Evolutionary conservation across 768 basidiomycete species (phyloP).

Genomic region (Phanerodontia chrysosporium): DNA sequence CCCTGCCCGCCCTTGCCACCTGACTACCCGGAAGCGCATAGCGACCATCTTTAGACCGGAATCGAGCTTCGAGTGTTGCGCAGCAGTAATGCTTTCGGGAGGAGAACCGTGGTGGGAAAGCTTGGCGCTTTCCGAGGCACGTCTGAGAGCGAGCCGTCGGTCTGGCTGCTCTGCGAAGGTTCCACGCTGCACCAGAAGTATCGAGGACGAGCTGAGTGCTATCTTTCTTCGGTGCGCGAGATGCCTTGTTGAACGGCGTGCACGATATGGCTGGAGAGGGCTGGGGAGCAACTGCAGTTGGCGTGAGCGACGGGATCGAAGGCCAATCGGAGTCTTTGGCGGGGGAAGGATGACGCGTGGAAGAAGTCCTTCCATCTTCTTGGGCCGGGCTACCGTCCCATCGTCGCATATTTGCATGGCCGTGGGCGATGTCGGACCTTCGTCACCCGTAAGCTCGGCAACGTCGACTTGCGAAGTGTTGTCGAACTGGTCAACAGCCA

Average conservation of each 20-base stretch:
- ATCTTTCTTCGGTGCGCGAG: constrained; percentile 17
- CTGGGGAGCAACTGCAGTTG: background rate
- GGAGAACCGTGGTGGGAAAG: background rate
- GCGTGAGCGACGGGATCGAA: constrained; percentile 2
- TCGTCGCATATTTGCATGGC: constrained; percentile 2
- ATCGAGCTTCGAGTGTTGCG: background rate
- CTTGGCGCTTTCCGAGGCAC: constrained; percentile 33
- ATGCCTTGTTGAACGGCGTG: constrained; percentile 9
- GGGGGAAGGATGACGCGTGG: background rate
- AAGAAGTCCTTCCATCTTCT: background rate
- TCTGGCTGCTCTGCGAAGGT: constrained; percentile 22
- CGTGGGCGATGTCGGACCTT: constrained; percentile 2
- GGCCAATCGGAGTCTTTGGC: background rate
- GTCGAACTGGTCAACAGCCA: background rate
- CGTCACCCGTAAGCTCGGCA: background rate
- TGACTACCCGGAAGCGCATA: constrained; percentile 3
- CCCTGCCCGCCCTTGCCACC: constrained; percentile 10
- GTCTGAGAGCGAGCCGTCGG: background rate
- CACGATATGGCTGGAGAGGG: background rate
- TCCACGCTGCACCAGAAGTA: constrained; percentile 52
- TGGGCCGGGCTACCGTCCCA: background rate
- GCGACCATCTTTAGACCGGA: constrained; percentile 4
- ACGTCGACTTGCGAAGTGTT: background rate
- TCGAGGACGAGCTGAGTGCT: constrained; percentile 41
- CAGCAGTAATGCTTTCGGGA: background rate